Percentiles rank a stretch among this genome's conserved stretches.
phyloP scores from a whole-genome alignment of 2,329 filamentous ascomycete species.

The Talaromyces rugulosus region DNA sequence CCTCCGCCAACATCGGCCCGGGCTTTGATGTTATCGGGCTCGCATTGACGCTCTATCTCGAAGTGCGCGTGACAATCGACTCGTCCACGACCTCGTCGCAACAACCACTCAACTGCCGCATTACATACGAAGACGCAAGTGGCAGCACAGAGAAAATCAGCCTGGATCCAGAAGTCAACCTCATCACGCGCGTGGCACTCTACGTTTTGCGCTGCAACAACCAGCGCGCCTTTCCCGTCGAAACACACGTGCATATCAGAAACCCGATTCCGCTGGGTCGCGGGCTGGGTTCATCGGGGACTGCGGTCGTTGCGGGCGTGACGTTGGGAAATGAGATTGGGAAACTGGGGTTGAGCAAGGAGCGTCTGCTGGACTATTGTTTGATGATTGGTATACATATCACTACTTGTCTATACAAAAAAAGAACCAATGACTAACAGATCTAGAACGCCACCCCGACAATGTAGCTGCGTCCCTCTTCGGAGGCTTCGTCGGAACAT shows the following conservation, averaged over 20 bases:
- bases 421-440: background rate
- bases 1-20: conserved; percentile 94
- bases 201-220: conserved; percentile 93
- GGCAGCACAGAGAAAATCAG: conserved; percentile 69
- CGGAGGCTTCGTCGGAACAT: conserved; percentile 94
- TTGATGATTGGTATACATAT: conserved; percentile 76
- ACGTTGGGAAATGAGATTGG: conserved; percentile 87
- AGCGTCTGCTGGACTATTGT: conserved; percentile 88
- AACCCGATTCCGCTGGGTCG: conserved; percentile 93
- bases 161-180: conserved; percentile 78
- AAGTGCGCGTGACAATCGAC: conserved; percentile 76
- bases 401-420: too few species aligned
- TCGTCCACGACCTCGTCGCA: conserved; percentile 41
- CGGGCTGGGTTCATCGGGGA: conserved; percentile 90
- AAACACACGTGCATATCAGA: conserved; percentile 89
- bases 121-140: conserved; percentile 85
- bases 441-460: conserved; percentile 72
- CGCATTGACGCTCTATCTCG: conserved; percentile 88
- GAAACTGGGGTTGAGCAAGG: conserved; percentile 69
- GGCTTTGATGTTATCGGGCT: conserved; percentile 97
- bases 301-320: conserved; percentile 94
- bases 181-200: conserved; percentile 88
- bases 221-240: conserved; percentile 74
- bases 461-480: conserved; percentile 94
- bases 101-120: conserved; percentile 61